These are phyloP conservation scores for Trypanosomatidae sp. DNA, from an alignment of 208 protist species.

Conservation along the genomic window DNA sequence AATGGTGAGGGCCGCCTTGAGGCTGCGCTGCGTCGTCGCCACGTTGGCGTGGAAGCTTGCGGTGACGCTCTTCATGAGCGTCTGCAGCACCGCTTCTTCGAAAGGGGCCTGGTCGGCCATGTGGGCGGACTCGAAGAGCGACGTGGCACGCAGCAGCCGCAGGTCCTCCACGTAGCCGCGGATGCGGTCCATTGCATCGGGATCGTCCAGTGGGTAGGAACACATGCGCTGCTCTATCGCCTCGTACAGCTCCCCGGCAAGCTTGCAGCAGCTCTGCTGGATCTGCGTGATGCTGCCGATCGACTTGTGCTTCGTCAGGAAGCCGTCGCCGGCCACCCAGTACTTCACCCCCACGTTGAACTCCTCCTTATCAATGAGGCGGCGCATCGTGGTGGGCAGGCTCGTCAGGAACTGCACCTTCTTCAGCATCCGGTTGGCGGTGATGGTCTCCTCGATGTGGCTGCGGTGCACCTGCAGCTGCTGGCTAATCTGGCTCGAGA, in stretches of 20 bases:
- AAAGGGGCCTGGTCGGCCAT: conserved; percentile 37
- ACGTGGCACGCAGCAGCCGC: conserved; percentile 78
- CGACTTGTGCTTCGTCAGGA: conserved; percentile 62
- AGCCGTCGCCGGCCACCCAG: conserved; percentile 79
- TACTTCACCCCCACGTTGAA: conserved; percentile 65
- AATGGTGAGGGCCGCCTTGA: conserved; percentile 45
- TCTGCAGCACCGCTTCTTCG: conserved; percentile 55
- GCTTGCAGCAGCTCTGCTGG: conserved; percentile 43
- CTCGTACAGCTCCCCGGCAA: conserved; percentile 64
- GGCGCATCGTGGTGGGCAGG: conserved; percentile 66
- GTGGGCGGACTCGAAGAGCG: conserved; percentile 40
- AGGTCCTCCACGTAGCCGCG: conserved; percentile 72
- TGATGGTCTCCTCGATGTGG: conserved; percentile 75
- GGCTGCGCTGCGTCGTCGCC: conserved; percentile 48
- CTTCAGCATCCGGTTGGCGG: conserved; percentile 67
- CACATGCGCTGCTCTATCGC: conserved; percentile 66
- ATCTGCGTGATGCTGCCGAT: conserved; percentile 63
- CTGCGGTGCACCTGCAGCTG: conserved; percentile 64
- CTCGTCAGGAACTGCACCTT: conserved; percentile 84
- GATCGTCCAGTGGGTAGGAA: conserved; percentile 67
- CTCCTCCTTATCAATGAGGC: conserved; percentile 55
- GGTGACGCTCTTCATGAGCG: conserved; percentile 65
- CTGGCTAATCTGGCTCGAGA: conserved; percentile 57
- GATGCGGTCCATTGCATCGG: conserved; percentile 81
- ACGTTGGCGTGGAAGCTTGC: conserved; percentile 49